A percentile compares a stretch with the other conserved stretches of the same genome.
These are phyloP conservation scores for Pyricularia grisea DNA, from an alignment of 2,329 filamentous ascomycete species.

Conservation along the genomic window DNA sequence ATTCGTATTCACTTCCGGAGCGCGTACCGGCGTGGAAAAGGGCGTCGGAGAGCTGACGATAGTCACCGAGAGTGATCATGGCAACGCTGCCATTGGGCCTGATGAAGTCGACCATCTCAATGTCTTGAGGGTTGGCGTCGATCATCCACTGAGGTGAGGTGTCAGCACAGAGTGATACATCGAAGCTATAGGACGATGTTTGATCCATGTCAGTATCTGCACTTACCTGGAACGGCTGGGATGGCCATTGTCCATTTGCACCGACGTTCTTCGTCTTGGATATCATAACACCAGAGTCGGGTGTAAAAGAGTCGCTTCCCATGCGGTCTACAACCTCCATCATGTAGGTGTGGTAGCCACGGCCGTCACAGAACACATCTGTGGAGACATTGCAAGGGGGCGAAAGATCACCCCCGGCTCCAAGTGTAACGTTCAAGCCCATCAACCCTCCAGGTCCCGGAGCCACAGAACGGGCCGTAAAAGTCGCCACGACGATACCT, in stretches of 20 bases:
- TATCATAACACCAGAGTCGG: conserved; percentile 42
- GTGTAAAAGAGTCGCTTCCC: conserved; percentile 41
- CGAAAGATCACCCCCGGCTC: conserved; percentile 27
- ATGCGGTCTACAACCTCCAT: conserved; percentile 44
- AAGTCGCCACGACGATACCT: conserved; percentile 31
- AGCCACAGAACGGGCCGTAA: conserved; percentile 37
- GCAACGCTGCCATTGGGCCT: conserved; percentile 35
- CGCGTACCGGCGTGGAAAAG: conserved; percentile 44
- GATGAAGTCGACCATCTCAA: conserved; percentile 38
- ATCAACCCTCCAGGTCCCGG: conserved; percentile 28
- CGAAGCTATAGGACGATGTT: not conserved
- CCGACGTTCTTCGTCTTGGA: conserved; percentile 37
- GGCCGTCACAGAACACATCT: conserved; percentile 40
- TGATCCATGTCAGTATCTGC: not conserved
- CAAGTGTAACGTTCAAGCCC: conserved; percentile 37
- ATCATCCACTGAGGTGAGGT: conserved; percentile 32
- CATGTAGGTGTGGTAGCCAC: conserved; percentile 40
- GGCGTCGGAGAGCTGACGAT: conserved; percentile 41
- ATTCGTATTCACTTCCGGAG: conserved; percentile 39
- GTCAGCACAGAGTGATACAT: not conserved
- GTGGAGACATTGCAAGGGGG: conserved; percentile 30
- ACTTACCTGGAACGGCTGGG: conserved; percentile 22
- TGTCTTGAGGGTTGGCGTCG: conserved; percentile 44
- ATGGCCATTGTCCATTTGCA: conserved; percentile 24
- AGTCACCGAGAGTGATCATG: conserved; percentile 41